Evolutionary conservation across 495 filamentous ascomycete genomes (phyloP), one percentile per base, ranked within the genome.

Genomic region (Penicillium desertorum): DNA sequence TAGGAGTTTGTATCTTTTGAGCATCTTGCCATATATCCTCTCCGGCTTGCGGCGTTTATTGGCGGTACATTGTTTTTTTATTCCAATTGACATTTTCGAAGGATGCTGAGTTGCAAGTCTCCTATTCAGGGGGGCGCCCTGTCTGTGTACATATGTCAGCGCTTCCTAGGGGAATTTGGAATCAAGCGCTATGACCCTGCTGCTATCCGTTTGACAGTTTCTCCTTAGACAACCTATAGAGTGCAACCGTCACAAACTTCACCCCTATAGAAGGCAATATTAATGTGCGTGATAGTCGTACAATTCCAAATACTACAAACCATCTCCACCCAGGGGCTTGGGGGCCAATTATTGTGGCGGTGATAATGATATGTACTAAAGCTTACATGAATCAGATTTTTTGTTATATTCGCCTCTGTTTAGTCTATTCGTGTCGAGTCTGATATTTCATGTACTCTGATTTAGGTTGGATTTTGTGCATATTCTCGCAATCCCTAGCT

Each of bases 101-200:
- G 44, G n/a, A 41, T 34, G n/a, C 22, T 19, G 10, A 34, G 14
- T 36, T 11, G 17, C 4, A 23, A n/a, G 14, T 17, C 25, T 52
- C 14, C n/a, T 10, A 17, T 14, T 11, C 7, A 45, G 45, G 54
- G 54, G 23, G 17, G n/a, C 14, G n/a, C 14, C 17, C 6, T 32
- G 25, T 17, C 8, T 47, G 11, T 57, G 45, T 49, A 50, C 36
- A 57, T 50, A 57, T 41, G 34, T 48, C 16, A 20, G 32, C 32
- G 8, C 36, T 25, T 22, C 47, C 32, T 29, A n/a, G 20, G 29
- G 45, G 20, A 9, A 57, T 58, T 58, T 58, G 48, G 47, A 58
- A 58, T 58, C 16, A 2, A 22, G 23, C 50, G 43, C 43, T 55
- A 36, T 25, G 42, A 47, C 32, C 44, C 27, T 45, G 51, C 27